These are phyloP conservation scores for Penicillium sp. DNA, from an alignment of 2,329 filamentous ascomycete genomes.

Conservation along the genomic window DNA sequence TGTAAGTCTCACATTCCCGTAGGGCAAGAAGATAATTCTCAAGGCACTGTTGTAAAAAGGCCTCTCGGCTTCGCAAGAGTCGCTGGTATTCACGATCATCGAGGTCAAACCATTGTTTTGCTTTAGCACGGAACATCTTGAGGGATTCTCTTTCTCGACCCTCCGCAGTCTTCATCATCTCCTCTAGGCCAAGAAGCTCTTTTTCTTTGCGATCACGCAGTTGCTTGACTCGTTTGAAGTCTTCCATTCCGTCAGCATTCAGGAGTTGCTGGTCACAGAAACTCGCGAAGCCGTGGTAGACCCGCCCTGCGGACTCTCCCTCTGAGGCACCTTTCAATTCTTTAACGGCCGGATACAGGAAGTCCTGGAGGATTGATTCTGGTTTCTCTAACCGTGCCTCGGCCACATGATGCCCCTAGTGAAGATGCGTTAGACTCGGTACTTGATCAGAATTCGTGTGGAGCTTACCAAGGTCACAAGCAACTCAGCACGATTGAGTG, in stretches of 20 bases:
- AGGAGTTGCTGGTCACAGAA: constrained; percentile 96
- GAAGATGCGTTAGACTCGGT: constrained; percentile 6
- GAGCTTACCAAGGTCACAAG: constrained; percentile 72
- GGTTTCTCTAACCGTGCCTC: constrained; percentile 89
- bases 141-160: constrained; percentile 59
- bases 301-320: constrained; percentile 76
- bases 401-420: constrained; percentile 77
- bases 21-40: constrained; percentile 92
- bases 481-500: constrained; percentile 73
- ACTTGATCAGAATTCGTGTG: background rate
- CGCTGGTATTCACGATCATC: constrained; percentile 85
- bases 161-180: constrained; percentile 54
- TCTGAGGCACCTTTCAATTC: constrained; percentile 71
- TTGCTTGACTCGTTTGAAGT: constrained; percentile 77
- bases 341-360: constrained; percentile 79
- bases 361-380: constrained; percentile 83
- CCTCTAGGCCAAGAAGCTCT: constrained; percentile 74
- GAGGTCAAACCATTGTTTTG: constrained; percentile 86
- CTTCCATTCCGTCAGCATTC: constrained; percentile 79
- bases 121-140: constrained; percentile 65
- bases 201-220: constrained; percentile 78
- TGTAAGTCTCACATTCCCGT: constrained; percentile 80
- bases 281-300: constrained; percentile 90
- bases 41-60: constrained; percentile 83
- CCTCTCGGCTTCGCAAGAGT: constrained; percentile 72